Percentiles rank a stretch among this genome's conserved stretches.
Conservation (phyloP, 1,139 yeast genomes). For the Magnusiomyces fungicola region DNA sequence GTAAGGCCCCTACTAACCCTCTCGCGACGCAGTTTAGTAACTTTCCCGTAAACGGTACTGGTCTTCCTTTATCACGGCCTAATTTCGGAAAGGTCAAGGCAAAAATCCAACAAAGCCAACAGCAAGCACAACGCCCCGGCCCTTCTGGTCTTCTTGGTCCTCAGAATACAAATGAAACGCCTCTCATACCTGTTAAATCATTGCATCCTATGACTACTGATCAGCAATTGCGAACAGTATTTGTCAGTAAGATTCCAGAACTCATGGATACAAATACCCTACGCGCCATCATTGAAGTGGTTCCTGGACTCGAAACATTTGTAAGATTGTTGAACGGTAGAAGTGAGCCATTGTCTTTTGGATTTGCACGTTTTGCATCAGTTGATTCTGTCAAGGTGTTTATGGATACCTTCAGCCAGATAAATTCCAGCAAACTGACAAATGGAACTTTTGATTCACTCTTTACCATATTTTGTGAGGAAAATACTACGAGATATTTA, state of each 20-base stretch:
- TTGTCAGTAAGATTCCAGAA: slow-evolving; percentile 27
- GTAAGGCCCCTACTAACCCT: slow-evolving; percentile 1
- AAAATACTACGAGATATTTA: slow-evolving; percentile 16
- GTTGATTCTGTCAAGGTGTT: slow-evolving; percentile 22
- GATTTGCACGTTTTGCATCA: slow-evolving; percentile 22
- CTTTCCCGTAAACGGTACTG: background rate
- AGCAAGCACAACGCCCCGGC: background rate
- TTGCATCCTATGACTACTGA: slow-evolving; percentile 24
- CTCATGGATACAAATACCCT: slow-evolving; percentile 27
- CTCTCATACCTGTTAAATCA: slow-evolving; percentile 1
- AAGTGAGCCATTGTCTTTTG: slow-evolving; percentile 20
- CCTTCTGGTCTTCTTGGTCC: background rate
- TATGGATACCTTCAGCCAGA: slow-evolving; percentile 21
- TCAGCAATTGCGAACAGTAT: slow-evolving; percentile 29
- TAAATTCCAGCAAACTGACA: slow-evolving; percentile 16
- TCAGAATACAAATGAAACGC: background rate
- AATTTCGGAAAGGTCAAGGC: background rate
- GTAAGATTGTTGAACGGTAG: slow-evolving; percentile 20
- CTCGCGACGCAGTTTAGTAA: background rate
- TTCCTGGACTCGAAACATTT: slow-evolving; percentile 24
- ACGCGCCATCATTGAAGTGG: slow-evolving; percentile 20
- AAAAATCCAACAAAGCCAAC: background rate
- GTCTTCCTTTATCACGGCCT: background rate
- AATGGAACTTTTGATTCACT: slow-evolving; percentile 19
- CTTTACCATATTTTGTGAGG: slow-evolving; percentile 16